These are phyloP conservation scores for Trichocomaceae sp. DNA, from an alignment of 2,329 filamentous ascomycete species.

Conservation along the genomic window DNA sequence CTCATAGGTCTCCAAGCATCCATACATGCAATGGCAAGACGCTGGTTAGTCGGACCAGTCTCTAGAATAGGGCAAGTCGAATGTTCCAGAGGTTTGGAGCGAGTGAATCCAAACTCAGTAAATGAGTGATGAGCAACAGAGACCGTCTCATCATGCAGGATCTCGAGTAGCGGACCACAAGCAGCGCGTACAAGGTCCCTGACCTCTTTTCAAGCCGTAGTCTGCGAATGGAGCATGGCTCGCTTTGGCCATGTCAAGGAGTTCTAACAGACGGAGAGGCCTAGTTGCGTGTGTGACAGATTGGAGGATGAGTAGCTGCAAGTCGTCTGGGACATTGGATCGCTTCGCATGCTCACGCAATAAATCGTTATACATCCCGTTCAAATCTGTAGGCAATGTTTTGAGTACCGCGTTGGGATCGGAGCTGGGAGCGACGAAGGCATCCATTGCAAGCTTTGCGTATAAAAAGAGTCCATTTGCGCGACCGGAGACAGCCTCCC, in stretches of 20 bases:
- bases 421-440: neutral
- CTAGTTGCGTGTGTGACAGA: constrained; percentile 17
- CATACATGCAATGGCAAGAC: constrained; percentile 10
- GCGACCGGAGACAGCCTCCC: constrained; percentile 15
- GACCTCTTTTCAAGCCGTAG: neutral
- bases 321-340: neutral
- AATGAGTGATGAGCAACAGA: constrained; percentile 45
- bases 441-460: constrained; percentile 17
- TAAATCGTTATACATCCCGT: constrained; percentile 5
- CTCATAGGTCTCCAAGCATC: constrained; percentile 1
- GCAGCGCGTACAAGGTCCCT: constrained; percentile 26
- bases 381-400: constrained; percentile 4
- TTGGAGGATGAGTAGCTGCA: constrained; percentile 15
- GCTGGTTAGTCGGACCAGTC: constrained; percentile 4
- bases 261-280: constrained; percentile 3
- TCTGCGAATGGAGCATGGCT: neutral
- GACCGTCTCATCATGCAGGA: constrained; percentile 41
- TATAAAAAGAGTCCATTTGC: constrained; percentile 19
- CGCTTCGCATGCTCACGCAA: constrained; percentile 5
- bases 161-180: constrained; percentile 40
- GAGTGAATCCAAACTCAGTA: constrained; percentile 35
- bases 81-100: neutral
- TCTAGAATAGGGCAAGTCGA: constrained; percentile 1
- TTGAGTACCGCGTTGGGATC: neutral
- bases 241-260: constrained; percentile 1